Base-by-base conservation (phyloP, 2,329 filamentous ascomycete genomes). In the Hymenoscyphus fraxineus region DNA sequence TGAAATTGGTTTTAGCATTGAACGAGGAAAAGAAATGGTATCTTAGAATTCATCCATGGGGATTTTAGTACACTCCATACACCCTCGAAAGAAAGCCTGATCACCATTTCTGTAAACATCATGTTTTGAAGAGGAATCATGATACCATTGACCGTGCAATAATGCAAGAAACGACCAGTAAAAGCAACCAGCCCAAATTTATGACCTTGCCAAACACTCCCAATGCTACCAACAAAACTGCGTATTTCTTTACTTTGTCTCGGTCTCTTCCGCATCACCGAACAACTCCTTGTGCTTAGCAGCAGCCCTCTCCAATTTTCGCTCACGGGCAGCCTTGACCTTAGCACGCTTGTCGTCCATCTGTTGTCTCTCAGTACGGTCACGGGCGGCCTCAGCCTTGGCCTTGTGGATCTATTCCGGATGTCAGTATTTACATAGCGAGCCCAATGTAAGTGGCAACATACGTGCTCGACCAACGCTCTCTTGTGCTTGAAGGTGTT, bases 401-500 rank as follows among this genome's bases (percentile, higher is more conserved):
- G 95, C 95, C 84, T 93, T 96, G 91, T 99, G 95, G 81, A 99
- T 98, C 95, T 99, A 56, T 57, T 44, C 65, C 51, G n/a, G 22
- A 61, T 51, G 66, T 64, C 62, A 64, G 64, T 38, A 40, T 54
- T 62, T 76, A 66, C 64, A n/a, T 55, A 6, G 61, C 38, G 40
- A 10, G 13, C 5, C n/a, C 13, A 19, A 22, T 22, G 31, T 32
- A 60, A 32, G 22, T 54, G 41, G 40, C 63, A 77, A 92, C 95
- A 79, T 96, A 99, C 95, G 87, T 99, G 95, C 89, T 99, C 95
- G 81, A 99, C 93, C 77, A 99, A 90, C 79, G 93, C 95, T 84
- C 95, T 91, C 93, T 98, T 99, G 92, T 99, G 95, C 93, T 99
- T 99, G 91, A 99, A 99, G 82, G 95, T 94, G 90, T 99, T 99